phyloP scores from a whole-genome alignment of 108 stramenopile species.

The Stephanodiscus triporus region DNA sequence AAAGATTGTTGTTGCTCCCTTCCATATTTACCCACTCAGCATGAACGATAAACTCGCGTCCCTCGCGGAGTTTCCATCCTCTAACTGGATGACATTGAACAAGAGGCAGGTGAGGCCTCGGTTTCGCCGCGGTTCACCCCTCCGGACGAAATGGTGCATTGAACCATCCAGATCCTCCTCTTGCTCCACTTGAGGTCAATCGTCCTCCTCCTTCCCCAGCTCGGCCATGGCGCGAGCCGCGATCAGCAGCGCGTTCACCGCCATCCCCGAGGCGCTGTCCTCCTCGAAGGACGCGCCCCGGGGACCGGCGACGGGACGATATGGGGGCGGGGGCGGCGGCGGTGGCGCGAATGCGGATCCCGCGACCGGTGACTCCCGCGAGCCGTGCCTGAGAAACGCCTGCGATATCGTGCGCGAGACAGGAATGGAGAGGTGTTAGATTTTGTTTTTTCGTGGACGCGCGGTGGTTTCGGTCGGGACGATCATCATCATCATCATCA shows the following conservation, averaged over 20 bases:
- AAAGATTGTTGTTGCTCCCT: no score
- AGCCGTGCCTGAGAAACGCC: slow-evolving; percentile 33
- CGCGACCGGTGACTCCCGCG: neutral
- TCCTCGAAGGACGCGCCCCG: slow-evolving; percentile 9
- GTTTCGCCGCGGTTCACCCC: no score
- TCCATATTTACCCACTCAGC: no score
- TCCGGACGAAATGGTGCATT: no score
- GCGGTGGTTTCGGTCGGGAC: no score
- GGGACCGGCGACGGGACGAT: neutral
- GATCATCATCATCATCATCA: neutral
- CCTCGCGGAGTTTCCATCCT: no score
- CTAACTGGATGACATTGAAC: no score
- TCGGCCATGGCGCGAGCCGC: slow-evolving; percentile 40
- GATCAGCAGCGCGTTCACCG: slow-evolving; percentile 41
- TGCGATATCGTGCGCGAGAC: neutral
- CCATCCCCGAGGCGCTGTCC: slow-evolving; percentile 25
- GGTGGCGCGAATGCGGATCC: neutral
- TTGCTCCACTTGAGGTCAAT: no score
- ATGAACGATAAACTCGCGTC: no score
- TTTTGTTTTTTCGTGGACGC: no score
- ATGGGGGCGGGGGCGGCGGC: neutral
- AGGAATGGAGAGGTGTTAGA: neutral
- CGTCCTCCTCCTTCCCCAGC: slow-evolving; percentile 5
- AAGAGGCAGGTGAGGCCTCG: no score
- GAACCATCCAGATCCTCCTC: no score